Base-by-base conservation (phyloP, 345 rosid species). In the Diplotaxis tenuifolia region DNA sequence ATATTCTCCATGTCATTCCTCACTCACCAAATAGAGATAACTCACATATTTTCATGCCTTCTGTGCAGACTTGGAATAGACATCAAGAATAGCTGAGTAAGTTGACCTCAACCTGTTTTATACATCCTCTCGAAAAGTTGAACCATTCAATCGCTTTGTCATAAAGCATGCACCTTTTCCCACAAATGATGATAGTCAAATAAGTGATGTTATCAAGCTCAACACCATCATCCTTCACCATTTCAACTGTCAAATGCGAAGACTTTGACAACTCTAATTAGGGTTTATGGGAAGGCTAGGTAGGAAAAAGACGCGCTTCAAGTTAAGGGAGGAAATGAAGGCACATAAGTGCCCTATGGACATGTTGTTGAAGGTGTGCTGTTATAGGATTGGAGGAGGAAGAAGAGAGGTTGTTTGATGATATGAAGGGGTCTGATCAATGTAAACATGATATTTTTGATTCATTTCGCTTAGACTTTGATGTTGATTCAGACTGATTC, bases 81-180 rank as follows among this genome's bases (percentile, higher is more conserved):
- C 96, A 75, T 91, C 97, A 64, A 89, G 76, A 81, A 86, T 75
- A n/a, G 91, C 90, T 2, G 96, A 93, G 68, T 89, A 94, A 55
- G 97, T 94, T n/a, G 59, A 94, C 93, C 72, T 88, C 96, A 69
- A 65, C 97, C 96, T 5, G 97, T 89, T 79, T 74, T 89, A 64
- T 91, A 91, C 96, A 91, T 89, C 65, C 89, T 82, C 84, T 89
- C 96, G 78, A n/a, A n/a, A n/a, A n/a, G n/a, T n/a, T n/a, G n/a
- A 91, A 91, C 98, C 97, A 91, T 34, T 91, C 90, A 66, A 94
- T 83, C 16, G 97, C 97, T 76, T 91, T 87, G 60, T 91, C 79
- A 70, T 86, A 91, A 53, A 67, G 82, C 49, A 77, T 81, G 68
- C 96, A 88, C 72, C 88, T 86, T 59, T 87, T 94, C 4, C 97